A percentile compares a stretch with the other conserved stretches of the same genome.
phyloP scores from a whole-genome alignment of 352 stramenopile species.

The Phytophthora pini region DNA sequence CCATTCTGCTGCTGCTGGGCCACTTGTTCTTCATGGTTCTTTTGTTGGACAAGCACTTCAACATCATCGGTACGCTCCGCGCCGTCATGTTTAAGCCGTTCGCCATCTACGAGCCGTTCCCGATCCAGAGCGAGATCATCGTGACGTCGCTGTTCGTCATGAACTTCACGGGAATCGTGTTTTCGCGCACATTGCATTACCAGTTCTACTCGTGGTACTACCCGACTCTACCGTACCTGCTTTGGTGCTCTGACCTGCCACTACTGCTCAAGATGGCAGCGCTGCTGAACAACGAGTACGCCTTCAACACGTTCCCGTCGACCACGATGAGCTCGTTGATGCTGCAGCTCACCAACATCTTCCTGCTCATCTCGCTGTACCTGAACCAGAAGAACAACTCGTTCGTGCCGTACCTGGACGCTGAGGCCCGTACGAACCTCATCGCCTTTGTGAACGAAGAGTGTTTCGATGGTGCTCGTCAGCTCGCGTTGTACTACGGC shows the following conservation, averaged over 20 bases:
- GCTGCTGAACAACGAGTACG: conserved; percentile 84
- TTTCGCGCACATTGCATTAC: conserved; percentile 98
- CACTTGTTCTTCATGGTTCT: conserved; percentile 80
- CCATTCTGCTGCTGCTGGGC: conserved; percentile 56
- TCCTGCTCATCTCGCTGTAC: conserved; percentile 83
- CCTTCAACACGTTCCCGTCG: conserved; percentile 97
- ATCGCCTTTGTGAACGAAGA: conserved; percentile 81
- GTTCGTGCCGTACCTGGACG: conserved; percentile 83
- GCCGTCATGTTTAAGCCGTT: conserved; percentile 78
- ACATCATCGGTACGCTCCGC: conserved; percentile 77
- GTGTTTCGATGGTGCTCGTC: conserved; percentile 73
- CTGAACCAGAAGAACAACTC: conserved; percentile 66
- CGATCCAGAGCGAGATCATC: conserved; percentile 85
- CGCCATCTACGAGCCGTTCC: conserved; percentile 76
- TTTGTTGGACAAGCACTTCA: conserved; percentile 86
- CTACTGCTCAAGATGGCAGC: conserved; percentile 86
- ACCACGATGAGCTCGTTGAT: conserved; percentile 91
- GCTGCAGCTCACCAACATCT: conserved; percentile 93
- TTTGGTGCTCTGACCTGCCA: conserved; percentile 91
- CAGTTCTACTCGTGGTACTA: conserved; percentile 99
- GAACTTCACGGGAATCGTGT: conserved; percentile 98
- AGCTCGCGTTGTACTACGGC: conserved; percentile 85
- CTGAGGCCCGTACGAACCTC: conserved; percentile 70
- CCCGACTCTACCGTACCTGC: conserved; percentile 94
- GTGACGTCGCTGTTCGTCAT: conserved; percentile 88